phyloP scores from a whole-genome alignment of 768 basidiomycete species.

The Trametes cubensis region DNA sequence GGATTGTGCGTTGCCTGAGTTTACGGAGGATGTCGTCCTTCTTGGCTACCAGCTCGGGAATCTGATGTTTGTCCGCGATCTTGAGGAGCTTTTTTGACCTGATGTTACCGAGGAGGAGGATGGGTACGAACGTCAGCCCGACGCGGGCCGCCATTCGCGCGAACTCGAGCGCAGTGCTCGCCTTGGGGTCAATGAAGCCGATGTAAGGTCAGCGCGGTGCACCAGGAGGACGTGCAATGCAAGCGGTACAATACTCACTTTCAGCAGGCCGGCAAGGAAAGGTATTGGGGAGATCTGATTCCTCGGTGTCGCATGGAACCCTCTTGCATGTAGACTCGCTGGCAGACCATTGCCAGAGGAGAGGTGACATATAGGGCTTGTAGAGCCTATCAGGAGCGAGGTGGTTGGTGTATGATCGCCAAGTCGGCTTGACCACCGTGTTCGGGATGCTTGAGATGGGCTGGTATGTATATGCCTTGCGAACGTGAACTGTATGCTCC shows the following conservation, averaged over 20 bases:
- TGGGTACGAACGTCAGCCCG: constrained; percentile 73
- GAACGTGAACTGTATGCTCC: neutral
- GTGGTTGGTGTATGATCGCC: neutral
- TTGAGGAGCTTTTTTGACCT: constrained; percentile 54
- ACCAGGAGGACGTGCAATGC: neutral
- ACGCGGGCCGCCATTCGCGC: constrained; percentile 71
- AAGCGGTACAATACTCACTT: constrained; percentile 46
- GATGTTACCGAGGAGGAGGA: constrained; percentile 62
- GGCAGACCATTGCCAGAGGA: neutral
- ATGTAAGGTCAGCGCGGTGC: constrained; percentile 11
- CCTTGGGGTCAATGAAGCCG: constrained; percentile 44
- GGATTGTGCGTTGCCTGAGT: constrained; percentile 51
- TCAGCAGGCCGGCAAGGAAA: constrained; percentile 62
- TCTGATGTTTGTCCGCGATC: constrained; percentile 48
- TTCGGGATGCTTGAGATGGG: constrained; percentile 4
- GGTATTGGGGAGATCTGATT: constrained; percentile 47
- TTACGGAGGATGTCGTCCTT: constrained; percentile 49
- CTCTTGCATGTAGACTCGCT: constrained; percentile 9
- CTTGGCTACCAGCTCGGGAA: constrained; percentile 56
- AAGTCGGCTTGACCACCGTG: constrained; percentile 15
- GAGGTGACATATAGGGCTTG: neutral
- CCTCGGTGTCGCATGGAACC: constrained; percentile 46
- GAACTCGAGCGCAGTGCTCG: constrained; percentile 73
- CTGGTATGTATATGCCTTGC: neutral
- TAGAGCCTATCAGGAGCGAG: neutral